These are phyloP conservation scores for Sarocladium oryzae DNA, from an alignment of 2,329 filamentous ascomycete genomes.

Conservation along the genomic window DNA sequence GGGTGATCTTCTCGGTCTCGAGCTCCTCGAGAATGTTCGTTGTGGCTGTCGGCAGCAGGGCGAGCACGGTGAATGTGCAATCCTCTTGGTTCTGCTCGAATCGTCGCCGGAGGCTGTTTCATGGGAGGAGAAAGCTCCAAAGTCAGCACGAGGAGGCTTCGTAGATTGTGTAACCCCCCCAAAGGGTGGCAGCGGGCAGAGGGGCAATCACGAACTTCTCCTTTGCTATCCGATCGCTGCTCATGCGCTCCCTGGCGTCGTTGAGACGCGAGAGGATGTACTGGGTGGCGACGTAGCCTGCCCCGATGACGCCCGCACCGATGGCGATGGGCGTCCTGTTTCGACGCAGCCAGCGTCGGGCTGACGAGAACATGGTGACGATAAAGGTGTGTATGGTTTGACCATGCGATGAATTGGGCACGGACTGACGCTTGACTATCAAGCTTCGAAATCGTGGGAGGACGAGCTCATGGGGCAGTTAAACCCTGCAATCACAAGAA, in stretches of 20 bases:
- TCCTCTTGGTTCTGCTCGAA: slow-evolving; percentile 99
- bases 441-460: neutral
- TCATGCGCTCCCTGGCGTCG: slow-evolving; percentile 93
- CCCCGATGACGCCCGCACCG: slow-evolving; percentile 79
- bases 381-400: slow-evolving; percentile 9
- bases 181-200: slow-evolving; percentile 1
- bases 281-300: slow-evolving; percentile 85
- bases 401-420: slow-evolving; percentile 2
- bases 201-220: slow-evolving; percentile 66
- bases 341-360: slow-evolving; percentile 84
- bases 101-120: slow-evolving; percentile 87
- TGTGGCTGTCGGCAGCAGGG: slow-evolving; percentile 84
- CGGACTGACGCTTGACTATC: neutral
- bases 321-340: slow-evolving; percentile 87
- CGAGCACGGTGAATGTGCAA: slow-evolving; percentile 96
- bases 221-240: slow-evolving; percentile 87
- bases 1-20: slow-evolving; percentile 86
- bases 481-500: neutral
- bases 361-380: slow-evolving; percentile 65
- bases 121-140: slow-evolving; percentile 11
- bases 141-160: too few relatives aligned
- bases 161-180: too few relatives aligned
- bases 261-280: slow-evolving; percentile 89
- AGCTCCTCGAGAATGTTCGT: slow-evolving; percentile 82
- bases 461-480: neutral